phyloP scores from a whole-genome alignment of 108 stramenopile genomes.

The Conticribra weissflogii region DNA sequence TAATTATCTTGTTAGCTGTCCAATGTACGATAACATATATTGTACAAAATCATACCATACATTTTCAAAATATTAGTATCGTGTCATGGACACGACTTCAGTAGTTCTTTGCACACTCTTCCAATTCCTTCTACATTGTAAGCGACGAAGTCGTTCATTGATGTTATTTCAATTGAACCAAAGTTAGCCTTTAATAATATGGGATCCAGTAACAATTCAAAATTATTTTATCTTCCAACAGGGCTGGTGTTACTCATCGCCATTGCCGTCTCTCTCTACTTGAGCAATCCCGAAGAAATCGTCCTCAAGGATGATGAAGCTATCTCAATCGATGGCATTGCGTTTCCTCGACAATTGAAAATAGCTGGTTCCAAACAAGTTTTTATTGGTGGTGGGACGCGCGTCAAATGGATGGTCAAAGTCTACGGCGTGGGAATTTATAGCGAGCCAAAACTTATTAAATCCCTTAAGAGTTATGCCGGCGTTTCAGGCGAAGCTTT shows the following conservation, averaged over 20 bases:
- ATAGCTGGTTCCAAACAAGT: conserved; percentile 23
- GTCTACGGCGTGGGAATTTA: conserved; percentile 37
- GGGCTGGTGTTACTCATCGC: conserved; percentile 6
- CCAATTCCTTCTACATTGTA: too few species aligned
- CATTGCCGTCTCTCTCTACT: neutral
- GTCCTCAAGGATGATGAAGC: neutral
- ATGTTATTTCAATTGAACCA: conserved; percentile 1
- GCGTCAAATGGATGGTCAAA: conserved; percentile 29
- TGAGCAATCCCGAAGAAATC: neutral
- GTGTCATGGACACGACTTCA: too few species aligned
- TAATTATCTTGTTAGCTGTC: too few species aligned
- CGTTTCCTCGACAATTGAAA: conserved; percentile 9
- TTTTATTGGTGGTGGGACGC: conserved; percentile 29
- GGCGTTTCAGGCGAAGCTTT: conserved; percentile 3
- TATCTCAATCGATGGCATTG: conserved; percentile 16
- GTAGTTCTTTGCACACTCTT: too few species aligned
- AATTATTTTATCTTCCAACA: conserved; percentile 3
- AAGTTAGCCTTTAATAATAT: too few species aligned
- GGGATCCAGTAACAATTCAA: too few species aligned
- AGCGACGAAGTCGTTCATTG: too few species aligned
- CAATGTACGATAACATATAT: too few species aligned
- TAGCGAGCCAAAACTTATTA: conserved; percentile 14
- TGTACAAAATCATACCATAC: too few species aligned
- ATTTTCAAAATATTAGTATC: too few species aligned
- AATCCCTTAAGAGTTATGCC: conserved; percentile 24